Base-by-base conservation (phyloP, 2,329 filamentous ascomycete genomes). In the Ascochyta fabae region DNA sequence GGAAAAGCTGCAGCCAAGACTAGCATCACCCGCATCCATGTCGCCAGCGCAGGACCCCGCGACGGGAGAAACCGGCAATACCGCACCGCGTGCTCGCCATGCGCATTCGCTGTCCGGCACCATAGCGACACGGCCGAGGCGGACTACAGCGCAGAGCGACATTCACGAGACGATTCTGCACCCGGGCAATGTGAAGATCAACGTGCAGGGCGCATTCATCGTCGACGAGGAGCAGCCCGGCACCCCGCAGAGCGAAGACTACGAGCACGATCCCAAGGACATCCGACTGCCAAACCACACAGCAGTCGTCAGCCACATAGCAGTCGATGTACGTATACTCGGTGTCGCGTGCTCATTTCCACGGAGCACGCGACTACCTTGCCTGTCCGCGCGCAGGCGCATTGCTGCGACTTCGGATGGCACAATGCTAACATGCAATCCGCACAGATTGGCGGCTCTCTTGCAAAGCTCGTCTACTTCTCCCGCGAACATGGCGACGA, bases 381-480 rank as follows among this genome's bases (percentile, higher is more conserved):
- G 8, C 48, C 15, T 45, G 29, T 29, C 15, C n/a, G 3, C 15
- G 13, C 23, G 6, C 4, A 26, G 10, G 16, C 23, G 23, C 38
- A 26, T n/a, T 26, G 24, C 23, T 26, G 24, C 16, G 23, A 42
- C 27, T 41, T 31, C 45, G 31, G 31, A 24, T 24, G 13, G 15
- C 31, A 29, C 26, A 50, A 59, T 43, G 59, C 65, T 71, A 61
- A 72, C 47, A 9, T 10, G 35, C 42, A 39, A 56, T 33, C 36
- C 39, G 35, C 38, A 29, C 74, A 96, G 91, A 98, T 99, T 75
- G 95, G 95, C 62, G 95, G 95, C 64, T 96, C 93, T 15, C 83
- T 99, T 31, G 93, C 92, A 63, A 99, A 99, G 79, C 86, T 99
- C 41, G 95, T 99, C 57, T 99, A 97, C 80, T 98, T 98, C 73